These are phyloP conservation scores for Singerocomus inundabilis DNA, from an alignment of 1,284 basidiomycete genomes.

Conservation along the genomic window DNA sequence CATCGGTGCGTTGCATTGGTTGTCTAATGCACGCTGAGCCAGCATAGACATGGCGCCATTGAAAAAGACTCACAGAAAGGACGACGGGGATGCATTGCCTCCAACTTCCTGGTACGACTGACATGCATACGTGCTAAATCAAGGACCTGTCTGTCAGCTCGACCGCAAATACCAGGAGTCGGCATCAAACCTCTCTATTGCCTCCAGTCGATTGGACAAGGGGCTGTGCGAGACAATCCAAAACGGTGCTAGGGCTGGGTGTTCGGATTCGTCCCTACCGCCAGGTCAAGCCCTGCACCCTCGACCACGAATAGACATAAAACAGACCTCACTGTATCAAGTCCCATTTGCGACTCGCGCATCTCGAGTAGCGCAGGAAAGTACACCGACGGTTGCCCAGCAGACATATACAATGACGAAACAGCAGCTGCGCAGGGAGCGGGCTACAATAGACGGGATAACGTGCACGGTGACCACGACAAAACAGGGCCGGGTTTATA, in stretches of 20 bases:
- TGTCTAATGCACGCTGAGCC: constrained; percentile 10
- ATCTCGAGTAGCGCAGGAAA: constrained; percentile 1
- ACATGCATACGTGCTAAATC: constrained; percentile 4
- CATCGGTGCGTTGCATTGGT: background rate
- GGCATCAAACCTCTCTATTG: constrained; percentile 11
- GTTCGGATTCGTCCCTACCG: constrained; percentile 7
- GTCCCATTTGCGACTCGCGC: background rate
- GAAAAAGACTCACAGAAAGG: constrained; percentile 6
- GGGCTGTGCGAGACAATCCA: constrained; percentile 7
- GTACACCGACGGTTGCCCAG: constrained; percentile 1
- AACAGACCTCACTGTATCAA: constrained; percentile 12
- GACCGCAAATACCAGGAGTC: background rate
- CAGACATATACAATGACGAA: constrained; percentile 13
- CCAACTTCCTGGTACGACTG: background rate
- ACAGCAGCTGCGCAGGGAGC: background rate
- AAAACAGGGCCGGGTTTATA: constrained; percentile 10
- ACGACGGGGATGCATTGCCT: background rate
- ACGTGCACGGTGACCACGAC: background rate
- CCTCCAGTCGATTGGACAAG: background rate
- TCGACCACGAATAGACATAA: background rate
- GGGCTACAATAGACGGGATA: background rate
- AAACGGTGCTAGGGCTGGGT: background rate
- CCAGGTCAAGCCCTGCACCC: background rate
- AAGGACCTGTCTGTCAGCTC: constrained; percentile 2
- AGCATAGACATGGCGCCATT: too few relatives aligned